A percentile compares a stretch with the other conserved stretches of the same genome.
phyloP scores from a whole-genome alignment of 371 early-diverging fungal species.

The Dinochytrium kinnereticum region DNA sequence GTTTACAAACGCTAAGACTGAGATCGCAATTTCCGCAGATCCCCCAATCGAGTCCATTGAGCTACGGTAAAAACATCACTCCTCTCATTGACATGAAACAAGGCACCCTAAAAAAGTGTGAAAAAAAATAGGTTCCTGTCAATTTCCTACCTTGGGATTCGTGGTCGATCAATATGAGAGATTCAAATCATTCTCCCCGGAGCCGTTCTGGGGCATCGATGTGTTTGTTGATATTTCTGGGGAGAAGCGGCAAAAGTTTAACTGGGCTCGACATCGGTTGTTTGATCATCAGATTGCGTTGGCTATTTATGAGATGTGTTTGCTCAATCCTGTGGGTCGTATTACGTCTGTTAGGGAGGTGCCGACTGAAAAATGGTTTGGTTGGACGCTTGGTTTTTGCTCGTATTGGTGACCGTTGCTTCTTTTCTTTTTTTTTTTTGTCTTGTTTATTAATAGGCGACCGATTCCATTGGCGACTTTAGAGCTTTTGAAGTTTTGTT shows the following conservation, averaged over 20 bases:
- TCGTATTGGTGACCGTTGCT: too few relatives aligned
- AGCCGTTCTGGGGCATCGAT: constrained; percentile 91
- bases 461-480: constrained; percentile 96
- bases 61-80: constrained; percentile 72
- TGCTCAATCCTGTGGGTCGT: constrained; percentile 62
- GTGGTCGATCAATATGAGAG: constrained; percentile 92
- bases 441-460: constrained; percentile 60
- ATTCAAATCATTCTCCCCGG: constrained; percentile 84
- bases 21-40: constrained; percentile 59
- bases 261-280: constrained; percentile 76
- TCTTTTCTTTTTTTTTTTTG: too few relatives aligned
- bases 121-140: constrained; percentile 87
- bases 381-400: background rate
- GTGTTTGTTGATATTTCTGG: constrained; percentile 57
- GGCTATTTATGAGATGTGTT: constrained; percentile 76
- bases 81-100: background rate
- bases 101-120: too few relatives aligned
- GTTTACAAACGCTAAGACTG: constrained; percentile 88
- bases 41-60: constrained; percentile 62
- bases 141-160: constrained; percentile 99
- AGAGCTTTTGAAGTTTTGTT: constrained; percentile 90
- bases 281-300: constrained; percentile 77
- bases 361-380: constrained; percentile 80
- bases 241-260: constrained; percentile 62
- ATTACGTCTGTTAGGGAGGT: constrained; percentile 66